Evolutionary conservation across 1,284 basidiomycete genomes (phyloP).

Genomic region (Sporisorium exsertum): DNA sequence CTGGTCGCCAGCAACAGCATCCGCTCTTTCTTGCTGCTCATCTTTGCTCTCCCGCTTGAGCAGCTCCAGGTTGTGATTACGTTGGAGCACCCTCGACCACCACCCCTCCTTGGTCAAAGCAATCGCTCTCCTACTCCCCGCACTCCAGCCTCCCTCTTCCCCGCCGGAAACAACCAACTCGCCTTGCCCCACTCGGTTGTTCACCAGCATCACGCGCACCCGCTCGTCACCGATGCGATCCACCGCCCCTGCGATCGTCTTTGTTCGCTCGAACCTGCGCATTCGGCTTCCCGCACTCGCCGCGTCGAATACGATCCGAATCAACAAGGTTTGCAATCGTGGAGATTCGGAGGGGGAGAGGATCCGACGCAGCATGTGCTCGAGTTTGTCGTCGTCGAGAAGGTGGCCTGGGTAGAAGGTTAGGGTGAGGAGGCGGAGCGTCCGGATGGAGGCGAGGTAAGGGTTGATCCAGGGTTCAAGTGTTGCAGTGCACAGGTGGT

Average conservation of each 20-base stretch:
- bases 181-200: conserved; percentile 25
- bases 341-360: conserved; percentile 30
- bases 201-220: conserved; percentile 36
- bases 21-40: neutral
- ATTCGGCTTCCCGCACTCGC: conserved; percentile 34
- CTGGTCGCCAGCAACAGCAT: neutral
- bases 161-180: conserved; percentile 9
- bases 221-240: conserved; percentile 45
- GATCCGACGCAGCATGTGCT: conserved; percentile 50
- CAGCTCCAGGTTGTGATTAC: conserved; percentile 13
- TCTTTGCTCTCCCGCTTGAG: neutral
- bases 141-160: neutral
- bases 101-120: conserved; percentile 34
- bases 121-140: conserved; percentile 31
- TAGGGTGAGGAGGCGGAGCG: conserved; percentile 40
- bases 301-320: conserved; percentile 42
- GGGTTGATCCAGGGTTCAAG: conserved; percentile 49
- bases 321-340: conserved; percentile 26
- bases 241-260: conserved; percentile 48
- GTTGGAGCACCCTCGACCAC: conserved; percentile 40
- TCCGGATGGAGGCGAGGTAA: conserved; percentile 31
- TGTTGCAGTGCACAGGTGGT: conserved; percentile 45
- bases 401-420: conserved; percentile 51
- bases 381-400: conserved; percentile 53
- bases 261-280: conserved; percentile 45